Conservation (phyloP, 1,139 yeast genomes). For the Candida tropicalis region DNA sequence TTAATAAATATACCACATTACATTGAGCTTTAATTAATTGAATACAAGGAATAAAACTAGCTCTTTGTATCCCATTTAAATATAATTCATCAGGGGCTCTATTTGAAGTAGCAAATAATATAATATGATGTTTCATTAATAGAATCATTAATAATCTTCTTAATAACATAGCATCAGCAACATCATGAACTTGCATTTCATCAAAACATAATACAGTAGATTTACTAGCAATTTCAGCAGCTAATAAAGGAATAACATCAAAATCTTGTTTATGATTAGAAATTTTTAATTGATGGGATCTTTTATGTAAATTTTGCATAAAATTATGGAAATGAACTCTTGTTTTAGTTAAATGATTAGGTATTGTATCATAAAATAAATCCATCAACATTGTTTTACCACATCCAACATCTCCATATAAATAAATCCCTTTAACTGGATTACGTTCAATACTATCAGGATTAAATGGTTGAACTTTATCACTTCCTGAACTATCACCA, state of each 20-base stretch:
- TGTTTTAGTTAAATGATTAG: conserved; percentile 70
- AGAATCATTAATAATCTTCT: conserved; percentile 71
- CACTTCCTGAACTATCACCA: not conserved
- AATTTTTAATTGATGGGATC: conserved; percentile 74
- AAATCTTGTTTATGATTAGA: conserved; percentile 61
- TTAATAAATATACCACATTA: conserved; percentile 76
- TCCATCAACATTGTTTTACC: conserved; percentile 99
- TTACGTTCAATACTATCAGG: conserved; percentile 14
- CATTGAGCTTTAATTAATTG: conserved; percentile 73
- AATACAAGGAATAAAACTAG: conserved; percentile 89
- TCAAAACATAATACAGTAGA: conserved; percentile 89
- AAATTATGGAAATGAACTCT: conserved; percentile 95
- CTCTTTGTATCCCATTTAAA: conserved; percentile 90
- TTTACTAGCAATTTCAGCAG: conserved; percentile 76
- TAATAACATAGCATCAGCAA: conserved; percentile 96
- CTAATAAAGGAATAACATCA: conserved; percentile 83
- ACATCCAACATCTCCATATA: conserved; percentile 97
- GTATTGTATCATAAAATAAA: conserved; percentile 82
- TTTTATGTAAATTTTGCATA: conserved; percentile 90
- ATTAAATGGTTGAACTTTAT: conserved; percentile 17
- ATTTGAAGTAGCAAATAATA: conserved; percentile 90
- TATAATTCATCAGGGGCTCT: conserved; percentile 94
- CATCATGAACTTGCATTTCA: conserved; percentile 95
- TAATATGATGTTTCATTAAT: conserved; percentile 65
- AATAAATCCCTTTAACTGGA: conserved; percentile 74